These are phyloP conservation scores for Botrytis aclada DNA, from an alignment of 2,329 filamentous ascomycete species.

Conservation along the genomic window DNA sequence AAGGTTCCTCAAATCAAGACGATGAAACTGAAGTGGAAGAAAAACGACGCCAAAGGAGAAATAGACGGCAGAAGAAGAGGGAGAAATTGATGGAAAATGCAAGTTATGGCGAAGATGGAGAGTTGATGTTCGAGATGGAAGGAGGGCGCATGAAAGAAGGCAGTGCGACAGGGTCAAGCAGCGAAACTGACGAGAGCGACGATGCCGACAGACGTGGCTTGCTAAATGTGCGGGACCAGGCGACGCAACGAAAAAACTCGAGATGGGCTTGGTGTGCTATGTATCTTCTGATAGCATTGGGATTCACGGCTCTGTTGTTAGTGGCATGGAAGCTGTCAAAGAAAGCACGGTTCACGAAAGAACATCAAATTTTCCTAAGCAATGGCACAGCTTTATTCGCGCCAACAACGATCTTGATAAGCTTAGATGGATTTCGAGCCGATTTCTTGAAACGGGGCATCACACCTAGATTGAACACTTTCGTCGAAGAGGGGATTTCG, in stretches of 20 bases:
- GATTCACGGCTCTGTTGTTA: conserved; percentile 55
- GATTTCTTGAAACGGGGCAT: conserved; percentile 84
- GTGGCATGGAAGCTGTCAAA: conserved; percentile 58
- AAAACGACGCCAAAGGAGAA: conserved; percentile 49
- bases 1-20: not conserved
- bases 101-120: conserved; percentile 64
- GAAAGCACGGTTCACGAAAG: conserved; percentile 40
- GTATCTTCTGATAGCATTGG: conserved; percentile 50
- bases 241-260: conserved; percentile 48
- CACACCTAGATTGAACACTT: conserved; percentile 73
- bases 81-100: conserved; percentile 52
- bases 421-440: conserved; percentile 88
- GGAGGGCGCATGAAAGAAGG: conserved; percentile 70
- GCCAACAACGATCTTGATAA: conserved; percentile 90
- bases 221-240: conserved; percentile 45
- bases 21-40: not conserved
- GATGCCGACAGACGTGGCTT: conserved; percentile 55
- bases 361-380: conserved; percentile 46
- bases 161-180: conserved; percentile 60
- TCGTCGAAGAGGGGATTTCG: conserved; percentile 80
- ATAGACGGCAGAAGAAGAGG: conserved; percentile 48
- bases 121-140: conserved; percentile 85
- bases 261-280: conserved; percentile 56
- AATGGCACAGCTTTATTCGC: conserved; percentile 90
- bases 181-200: conserved; percentile 58